These are phyloP conservation scores for Prunus fruticosa DNA, from an alignment of 306 rosid species.

Conservation along the genomic window DNA sequence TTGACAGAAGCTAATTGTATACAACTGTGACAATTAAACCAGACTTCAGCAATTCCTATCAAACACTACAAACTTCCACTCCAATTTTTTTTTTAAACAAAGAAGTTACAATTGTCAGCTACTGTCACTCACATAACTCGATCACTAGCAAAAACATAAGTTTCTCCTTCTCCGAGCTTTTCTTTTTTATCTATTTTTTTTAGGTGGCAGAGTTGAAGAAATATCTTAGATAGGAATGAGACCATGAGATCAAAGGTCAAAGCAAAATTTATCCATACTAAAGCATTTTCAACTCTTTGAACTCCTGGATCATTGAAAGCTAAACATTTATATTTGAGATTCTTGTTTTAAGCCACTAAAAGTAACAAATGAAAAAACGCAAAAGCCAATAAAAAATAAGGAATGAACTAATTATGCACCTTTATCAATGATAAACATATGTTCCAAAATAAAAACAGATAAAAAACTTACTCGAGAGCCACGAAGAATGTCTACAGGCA, in stretches of 20 bases:
- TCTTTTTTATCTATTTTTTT: too few relatives aligned
- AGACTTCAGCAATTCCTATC: not conserved
- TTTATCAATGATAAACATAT: not conserved
- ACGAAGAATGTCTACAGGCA: slow-evolving; percentile 80
- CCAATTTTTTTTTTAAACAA: not conserved
- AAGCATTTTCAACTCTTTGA: not conserved
- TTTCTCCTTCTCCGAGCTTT: too few relatives aligned
- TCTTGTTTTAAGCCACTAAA: not conserved
- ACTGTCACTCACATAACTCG: not conserved
- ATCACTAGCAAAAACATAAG: not conserved
- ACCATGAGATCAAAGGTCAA: not conserved
- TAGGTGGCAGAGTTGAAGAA: too few relatives aligned
- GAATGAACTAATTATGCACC: not conserved
- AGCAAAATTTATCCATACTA: not conserved
- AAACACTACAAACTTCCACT: not conserved
- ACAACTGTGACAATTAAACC: not conserved
- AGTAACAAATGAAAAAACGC: not conserved
- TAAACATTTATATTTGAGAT: not conserved
- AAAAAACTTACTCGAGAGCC: slow-evolving; percentile 80
- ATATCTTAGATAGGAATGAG: not conserved
- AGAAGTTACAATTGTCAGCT: not conserved
- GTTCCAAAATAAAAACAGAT: slow-evolving; percentile 14
- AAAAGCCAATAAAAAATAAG: not conserved
- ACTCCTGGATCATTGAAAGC: not conserved
- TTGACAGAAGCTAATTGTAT: not conserved